Evolutionary conservation across 139 green algal genomes (phyloP).

Genomic region (Tetratostichococcus sp.): DNA sequence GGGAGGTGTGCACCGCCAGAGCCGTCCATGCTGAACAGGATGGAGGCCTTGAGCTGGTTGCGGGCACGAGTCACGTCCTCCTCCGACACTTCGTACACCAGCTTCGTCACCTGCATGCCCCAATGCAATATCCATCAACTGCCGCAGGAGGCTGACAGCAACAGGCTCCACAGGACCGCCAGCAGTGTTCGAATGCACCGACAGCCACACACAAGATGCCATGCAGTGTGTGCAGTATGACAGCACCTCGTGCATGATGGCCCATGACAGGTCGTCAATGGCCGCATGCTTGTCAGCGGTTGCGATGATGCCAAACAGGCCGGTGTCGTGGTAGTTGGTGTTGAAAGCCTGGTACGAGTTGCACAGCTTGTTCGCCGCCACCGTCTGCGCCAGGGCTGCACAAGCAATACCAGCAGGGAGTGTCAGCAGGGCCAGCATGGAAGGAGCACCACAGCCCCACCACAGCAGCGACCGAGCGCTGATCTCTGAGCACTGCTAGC

Average conservation of each 20-base stretch:
- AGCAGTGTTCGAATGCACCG: no score
- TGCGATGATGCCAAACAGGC: conserved; percentile 94
- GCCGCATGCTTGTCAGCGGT: conserved; percentile 46
- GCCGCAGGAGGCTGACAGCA: no score
- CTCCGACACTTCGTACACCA: conserved; percentile 86
- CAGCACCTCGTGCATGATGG: conserved; percentile 48
- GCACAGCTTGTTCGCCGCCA: conserved; percentile 81
- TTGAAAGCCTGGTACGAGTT: conserved; percentile 80
- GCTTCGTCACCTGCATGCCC: conserved; percentile 50
- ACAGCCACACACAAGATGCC: no score
- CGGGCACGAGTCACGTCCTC: conserved; percentile 84
- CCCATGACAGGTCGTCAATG: conserved; percentile 61
- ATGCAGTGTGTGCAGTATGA: no score
- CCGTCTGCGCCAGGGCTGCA: conserved; percentile 66
- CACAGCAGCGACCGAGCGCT: no score
- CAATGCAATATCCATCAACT: no score
- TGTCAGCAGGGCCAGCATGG: background rate
- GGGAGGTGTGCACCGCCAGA: conserved; percentile 29
- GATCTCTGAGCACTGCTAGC: background rate
- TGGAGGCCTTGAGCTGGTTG: conserved; percentile 90
- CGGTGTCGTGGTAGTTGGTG: conserved; percentile 91
- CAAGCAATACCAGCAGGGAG: conserved; percentile 4
- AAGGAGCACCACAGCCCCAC: no score
- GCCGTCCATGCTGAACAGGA: conserved; percentile 62
- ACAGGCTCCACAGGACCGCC: no score